These are phyloP conservation scores for Xylaria digitata DNA, from an alignment of 2,329 filamentous ascomycete genomes.

Conservation along the genomic window DNA sequence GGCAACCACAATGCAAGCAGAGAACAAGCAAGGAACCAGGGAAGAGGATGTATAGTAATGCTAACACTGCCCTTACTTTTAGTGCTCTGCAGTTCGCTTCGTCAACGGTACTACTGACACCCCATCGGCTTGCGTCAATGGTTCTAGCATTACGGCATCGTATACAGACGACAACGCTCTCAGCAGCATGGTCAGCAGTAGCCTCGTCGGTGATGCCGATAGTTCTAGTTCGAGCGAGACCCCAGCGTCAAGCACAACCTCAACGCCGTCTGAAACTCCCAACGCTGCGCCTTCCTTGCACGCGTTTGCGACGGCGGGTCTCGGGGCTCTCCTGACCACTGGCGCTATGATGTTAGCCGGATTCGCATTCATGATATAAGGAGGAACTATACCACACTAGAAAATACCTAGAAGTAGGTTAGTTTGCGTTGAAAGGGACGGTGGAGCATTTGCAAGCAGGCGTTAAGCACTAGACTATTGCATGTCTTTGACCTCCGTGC, in stretches of 20 bases:
- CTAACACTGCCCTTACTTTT: neutral
- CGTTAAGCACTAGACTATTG: too few relatives aligned
- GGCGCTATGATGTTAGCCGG: conserved; percentile 41
- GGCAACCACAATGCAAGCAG: neutral
- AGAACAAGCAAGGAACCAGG: neutral
- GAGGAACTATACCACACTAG: neutral
- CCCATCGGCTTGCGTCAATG: conserved; percentile 54
- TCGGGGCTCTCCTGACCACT: conserved; percentile 37
- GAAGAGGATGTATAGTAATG: neutral
- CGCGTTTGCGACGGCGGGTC: conserved; percentile 28
- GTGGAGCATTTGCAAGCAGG: conserved; percentile 14
- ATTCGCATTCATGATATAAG: conserved; percentile 40
- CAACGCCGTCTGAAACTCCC: conserved; percentile 15
- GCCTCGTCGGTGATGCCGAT: conserved; percentile 29
- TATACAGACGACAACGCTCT: conserved; percentile 50
- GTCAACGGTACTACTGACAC: conserved; percentile 55
- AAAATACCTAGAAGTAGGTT: neutral
- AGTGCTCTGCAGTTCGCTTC: conserved; percentile 69
- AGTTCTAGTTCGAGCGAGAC: conserved; percentile 5
- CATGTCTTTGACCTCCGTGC: neutral
- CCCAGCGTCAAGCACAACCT: conserved; percentile 31
- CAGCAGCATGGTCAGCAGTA: conserved; percentile 47
- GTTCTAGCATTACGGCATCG: conserved; percentile 48
- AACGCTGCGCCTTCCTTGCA: conserved; percentile 42
- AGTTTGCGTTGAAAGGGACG: neutral